Evolutionary conservation across 202 grass and related monocot species (phyloP).

Genomic region (Zizania palustris): DNA sequence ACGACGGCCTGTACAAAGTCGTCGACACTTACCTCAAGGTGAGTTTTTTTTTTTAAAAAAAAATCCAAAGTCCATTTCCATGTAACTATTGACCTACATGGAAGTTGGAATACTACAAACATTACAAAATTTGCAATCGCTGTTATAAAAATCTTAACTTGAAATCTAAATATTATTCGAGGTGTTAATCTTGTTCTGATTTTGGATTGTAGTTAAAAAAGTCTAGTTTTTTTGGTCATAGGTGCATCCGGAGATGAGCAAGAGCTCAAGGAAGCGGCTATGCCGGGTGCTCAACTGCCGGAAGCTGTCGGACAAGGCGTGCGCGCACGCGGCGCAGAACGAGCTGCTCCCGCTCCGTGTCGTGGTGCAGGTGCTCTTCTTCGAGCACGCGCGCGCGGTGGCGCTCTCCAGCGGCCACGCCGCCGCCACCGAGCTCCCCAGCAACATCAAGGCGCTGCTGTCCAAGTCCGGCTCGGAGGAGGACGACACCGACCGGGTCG

Average conservation of each 20-base stretch:
- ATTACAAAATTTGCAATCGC: neutral
- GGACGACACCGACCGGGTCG: constrained; percentile 51
- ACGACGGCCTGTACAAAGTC: constrained; percentile 88
- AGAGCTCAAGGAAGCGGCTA: constrained; percentile 68
- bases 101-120: neutral
- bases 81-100: neutral
- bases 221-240: constrained; percentile 16
- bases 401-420: constrained; percentile 37
- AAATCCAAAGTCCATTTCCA: too few relatives aligned
- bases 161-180: neutral
- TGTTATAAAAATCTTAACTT: neutral
- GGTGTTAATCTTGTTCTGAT: neutral
- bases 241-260: constrained; percentile 79
- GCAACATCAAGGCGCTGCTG: constrained; percentile 66
- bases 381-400: constrained; percentile 80
- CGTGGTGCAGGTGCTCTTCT: constrained; percentile 97
- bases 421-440: constrained; percentile 52
- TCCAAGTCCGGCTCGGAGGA: constrained; percentile 61
- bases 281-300: constrained; percentile 87
- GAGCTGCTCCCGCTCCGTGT: constrained; percentile 88
- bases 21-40: constrained; percentile 91
- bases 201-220: neutral
- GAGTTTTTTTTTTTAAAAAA: neutral
- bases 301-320: constrained; percentile 87
- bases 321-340: constrained; percentile 89